Percentiles rank a stretch among this genome's conserved stretches.
phyloP scores from a whole-genome alignment of 2,329 filamentous ascomycete species.

The Pseudogymnoascus sp. region DNA sequence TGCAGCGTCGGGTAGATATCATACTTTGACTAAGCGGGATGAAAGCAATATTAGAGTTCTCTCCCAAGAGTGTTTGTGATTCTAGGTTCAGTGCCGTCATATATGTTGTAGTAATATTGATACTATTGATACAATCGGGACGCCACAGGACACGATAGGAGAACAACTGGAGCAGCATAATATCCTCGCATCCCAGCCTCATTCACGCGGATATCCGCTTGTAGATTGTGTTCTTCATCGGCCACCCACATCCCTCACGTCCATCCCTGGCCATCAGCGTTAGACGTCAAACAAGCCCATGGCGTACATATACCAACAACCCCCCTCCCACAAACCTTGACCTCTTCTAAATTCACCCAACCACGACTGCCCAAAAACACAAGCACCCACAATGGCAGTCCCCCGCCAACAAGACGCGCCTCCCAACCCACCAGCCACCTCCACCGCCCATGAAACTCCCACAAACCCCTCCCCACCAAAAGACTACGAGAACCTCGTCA shows the following conservation, averaged over 20 bases:
- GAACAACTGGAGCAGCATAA: too few species aligned
- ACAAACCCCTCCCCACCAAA: background rate
- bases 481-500: background rate
- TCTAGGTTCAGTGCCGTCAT: background rate
- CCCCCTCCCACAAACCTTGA: background rate
- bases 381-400: background rate
- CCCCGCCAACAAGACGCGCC: background rate
- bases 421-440: background rate
- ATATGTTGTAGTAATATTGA: background rate
- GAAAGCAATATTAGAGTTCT: slow-evolving; percentile 4
- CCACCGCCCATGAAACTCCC: background rate
- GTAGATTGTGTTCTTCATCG: background rate
- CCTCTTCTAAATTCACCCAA: background rate
- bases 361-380: background rate
- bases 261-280: background rate
- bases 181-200: background rate
- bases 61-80: background rate
- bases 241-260: background rate
- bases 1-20: background rate
- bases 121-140: background rate
- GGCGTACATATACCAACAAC: background rate
- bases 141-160: background rate
- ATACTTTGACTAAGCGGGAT: background rate
- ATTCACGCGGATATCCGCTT: background rate
- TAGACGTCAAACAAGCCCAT: background rate